Evolutionary conservation across 768 basidiomycete genomes (phyloP).

Genomic region (Russula earlei): DNA sequence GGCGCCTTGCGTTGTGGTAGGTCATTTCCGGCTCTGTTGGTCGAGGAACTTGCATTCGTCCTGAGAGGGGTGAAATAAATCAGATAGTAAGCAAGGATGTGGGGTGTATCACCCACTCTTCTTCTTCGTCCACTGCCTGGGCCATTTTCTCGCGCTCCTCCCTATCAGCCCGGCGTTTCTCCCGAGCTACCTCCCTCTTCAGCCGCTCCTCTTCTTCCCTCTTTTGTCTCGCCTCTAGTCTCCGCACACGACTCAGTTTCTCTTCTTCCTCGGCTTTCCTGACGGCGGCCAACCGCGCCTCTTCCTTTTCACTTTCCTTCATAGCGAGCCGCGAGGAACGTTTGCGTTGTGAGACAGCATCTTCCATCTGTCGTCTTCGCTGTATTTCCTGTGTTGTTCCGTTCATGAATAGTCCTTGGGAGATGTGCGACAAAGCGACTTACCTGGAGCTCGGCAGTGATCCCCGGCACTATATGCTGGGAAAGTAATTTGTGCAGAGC

Average conservation of each 20-base stretch:
- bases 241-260: slow-evolving; percentile 51
- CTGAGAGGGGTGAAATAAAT: background rate
- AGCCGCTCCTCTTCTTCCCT: slow-evolving; percentile 32
- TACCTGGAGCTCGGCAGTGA: slow-evolving; percentile 61
- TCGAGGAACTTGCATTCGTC: slow-evolving; percentile 1
- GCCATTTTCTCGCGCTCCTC: slow-evolving; percentile 23
- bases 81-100: background rate
- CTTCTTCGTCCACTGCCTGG: slow-evolving; percentile 15
- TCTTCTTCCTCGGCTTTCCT: slow-evolving; percentile 59
- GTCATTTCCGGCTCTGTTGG: slow-evolving; percentile 12
- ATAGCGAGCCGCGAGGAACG: slow-evolving; percentile 83
- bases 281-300: slow-evolving; percentile 50
- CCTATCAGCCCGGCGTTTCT: slow-evolving; percentile 34
- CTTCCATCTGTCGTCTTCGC: slow-evolving; percentile 53
- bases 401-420: background rate
- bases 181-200: slow-evolving; percentile 50
- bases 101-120: slow-evolving; percentile 4
- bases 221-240: slow-evolving; percentile 34
- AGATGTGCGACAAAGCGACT: slow-evolving; percentile 17
- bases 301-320: slow-evolving; percentile 72
- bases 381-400: slow-evolving; percentile 44
- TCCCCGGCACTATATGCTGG: slow-evolving; percentile 58
- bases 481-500: slow-evolving; percentile 60
- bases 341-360: slow-evolving; percentile 76
- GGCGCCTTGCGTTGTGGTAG: background rate